Percentiles rank a stretch among this genome's conserved stretches.
phyloP scores from a whole-genome alignment of 768 basidiomycete genomes.

The Boletus rubropictus region DNA sequence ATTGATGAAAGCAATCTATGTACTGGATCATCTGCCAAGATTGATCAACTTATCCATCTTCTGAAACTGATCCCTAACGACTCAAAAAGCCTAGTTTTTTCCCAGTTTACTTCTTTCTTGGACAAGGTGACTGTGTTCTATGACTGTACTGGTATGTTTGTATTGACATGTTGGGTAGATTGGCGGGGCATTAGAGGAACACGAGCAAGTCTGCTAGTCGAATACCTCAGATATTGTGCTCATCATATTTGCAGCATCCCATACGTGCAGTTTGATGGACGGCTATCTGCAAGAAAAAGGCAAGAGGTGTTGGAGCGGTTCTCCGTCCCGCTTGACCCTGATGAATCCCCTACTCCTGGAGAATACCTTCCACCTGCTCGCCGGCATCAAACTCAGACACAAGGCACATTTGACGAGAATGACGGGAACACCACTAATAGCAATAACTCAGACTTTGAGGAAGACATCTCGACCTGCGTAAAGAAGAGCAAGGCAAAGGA shows the following conservation, averaged over 20 bases:
- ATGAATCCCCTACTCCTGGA: conserved; percentile 15
- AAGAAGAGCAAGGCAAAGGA: conserved; percentile 31
- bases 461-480: conserved; percentile 27
- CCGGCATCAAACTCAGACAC: conserved; percentile 5
- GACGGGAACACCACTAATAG: conserved; percentile 20
- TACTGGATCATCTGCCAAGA: conserved; percentile 72
- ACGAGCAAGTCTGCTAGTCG: conserved; percentile 40
- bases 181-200: conserved; percentile 57
- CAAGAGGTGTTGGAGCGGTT: conserved; percentile 75
- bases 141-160: neutral
- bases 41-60: conserved; percentile 72
- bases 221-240: neutral
- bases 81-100: conserved; percentile 85
- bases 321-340: conserved; percentile 54
- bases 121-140: conserved; percentile 50
- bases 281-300: conserved; percentile 75
- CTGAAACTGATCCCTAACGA: conserved; percentile 58
- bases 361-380: conserved; percentile 13
- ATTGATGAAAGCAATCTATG: conserved; percentile 38
- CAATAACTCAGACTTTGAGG: conserved; percentile 32
- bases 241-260: conserved; percentile 46
- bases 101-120: conserved; percentile 82
- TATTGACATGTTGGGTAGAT: conserved; percentile 43
- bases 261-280: conserved; percentile 79
- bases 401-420: conserved; percentile 1